Evolutionary conservation across 2,329 filamentous ascomycete species (phyloP).

Genomic region (Bimuria novae-zelandiae): DNA sequence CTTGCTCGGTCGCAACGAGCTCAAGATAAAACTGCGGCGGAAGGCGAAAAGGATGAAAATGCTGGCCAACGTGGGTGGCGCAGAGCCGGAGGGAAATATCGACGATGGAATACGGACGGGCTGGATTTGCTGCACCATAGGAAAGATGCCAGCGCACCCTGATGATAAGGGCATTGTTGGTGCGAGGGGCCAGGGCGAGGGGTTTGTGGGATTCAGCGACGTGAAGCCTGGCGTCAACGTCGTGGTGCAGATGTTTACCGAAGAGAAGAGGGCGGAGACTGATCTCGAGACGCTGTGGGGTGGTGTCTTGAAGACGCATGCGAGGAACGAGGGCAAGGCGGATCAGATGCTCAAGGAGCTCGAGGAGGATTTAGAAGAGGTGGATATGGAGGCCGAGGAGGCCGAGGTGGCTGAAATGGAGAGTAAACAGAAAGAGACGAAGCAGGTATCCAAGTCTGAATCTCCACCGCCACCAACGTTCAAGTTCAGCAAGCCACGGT

Average conservation of each 20-base stretch:
- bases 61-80: constrained; percentile 69
- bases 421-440: background rate
- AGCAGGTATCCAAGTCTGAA: background rate
- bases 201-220: constrained; percentile 78
- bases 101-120: constrained; percentile 91
- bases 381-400: constrained; percentile 24
- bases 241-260: constrained; percentile 73
- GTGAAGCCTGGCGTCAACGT: constrained; percentile 61
- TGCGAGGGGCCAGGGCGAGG: constrained; percentile 44
- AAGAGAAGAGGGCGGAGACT: constrained; percentile 69
- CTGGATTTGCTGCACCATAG: constrained; percentile 94
- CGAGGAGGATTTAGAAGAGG: constrained; percentile 27
- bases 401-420: constrained; percentile 5
- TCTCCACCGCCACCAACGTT: constrained; percentile 13
- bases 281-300: constrained; percentile 70
- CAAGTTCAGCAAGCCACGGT: constrained; percentile 24
- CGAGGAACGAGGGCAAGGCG: constrained; percentile 43
- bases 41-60: constrained; percentile 82
- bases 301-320: constrained; percentile 50
- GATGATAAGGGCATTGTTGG: constrained; percentile 39
- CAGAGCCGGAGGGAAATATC: constrained; percentile 58
- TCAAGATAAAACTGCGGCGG: constrained; percentile 83
- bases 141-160: constrained; percentile 65
- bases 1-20: constrained; percentile 83
- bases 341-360: constrained; percentile 33